phyloP scores from a whole-genome alignment of 345 rosid species.

The Salix arbutifolia region DNA sequence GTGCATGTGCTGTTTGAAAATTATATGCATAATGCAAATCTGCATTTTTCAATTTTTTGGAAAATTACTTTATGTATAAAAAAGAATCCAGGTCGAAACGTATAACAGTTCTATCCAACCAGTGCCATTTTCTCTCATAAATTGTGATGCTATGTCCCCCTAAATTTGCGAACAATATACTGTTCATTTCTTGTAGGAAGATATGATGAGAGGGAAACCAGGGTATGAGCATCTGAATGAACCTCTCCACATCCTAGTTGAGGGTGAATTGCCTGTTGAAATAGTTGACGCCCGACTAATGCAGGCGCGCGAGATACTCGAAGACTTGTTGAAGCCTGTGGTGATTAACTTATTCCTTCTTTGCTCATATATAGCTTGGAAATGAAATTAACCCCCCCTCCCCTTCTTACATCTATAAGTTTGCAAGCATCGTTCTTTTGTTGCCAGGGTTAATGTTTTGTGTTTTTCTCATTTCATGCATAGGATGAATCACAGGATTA shows the following conservation, averaged over 20 bases:
- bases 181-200: conserved; percentile 54
- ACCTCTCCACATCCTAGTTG: conserved; percentile 88
- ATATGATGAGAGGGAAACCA: conserved; percentile 90
- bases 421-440: neutral
- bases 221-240: conserved; percentile 96
- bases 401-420: neutral
- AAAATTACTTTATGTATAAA: neutral
- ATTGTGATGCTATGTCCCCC: neutral
- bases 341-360: conserved; percentile 29
- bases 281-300: conserved; percentile 80
- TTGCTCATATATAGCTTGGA: neutral
- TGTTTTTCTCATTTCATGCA: neutral
- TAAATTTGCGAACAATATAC: neutral
- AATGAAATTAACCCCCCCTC: neutral
- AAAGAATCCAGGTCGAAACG: neutral
- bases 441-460: neutral
- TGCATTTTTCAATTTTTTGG: neutral
- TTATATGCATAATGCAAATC: neutral
- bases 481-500: conserved; percentile 95
- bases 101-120: neutral
- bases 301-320: conserved; percentile 94
- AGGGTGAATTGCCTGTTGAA: conserved; percentile 91
- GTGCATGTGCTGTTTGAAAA: neutral
- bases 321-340: conserved; percentile 86
- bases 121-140: neutral